phyloP scores from a whole-genome alignment of 2,329 filamentous ascomycete species.

The Truncatella angustata region DNA sequence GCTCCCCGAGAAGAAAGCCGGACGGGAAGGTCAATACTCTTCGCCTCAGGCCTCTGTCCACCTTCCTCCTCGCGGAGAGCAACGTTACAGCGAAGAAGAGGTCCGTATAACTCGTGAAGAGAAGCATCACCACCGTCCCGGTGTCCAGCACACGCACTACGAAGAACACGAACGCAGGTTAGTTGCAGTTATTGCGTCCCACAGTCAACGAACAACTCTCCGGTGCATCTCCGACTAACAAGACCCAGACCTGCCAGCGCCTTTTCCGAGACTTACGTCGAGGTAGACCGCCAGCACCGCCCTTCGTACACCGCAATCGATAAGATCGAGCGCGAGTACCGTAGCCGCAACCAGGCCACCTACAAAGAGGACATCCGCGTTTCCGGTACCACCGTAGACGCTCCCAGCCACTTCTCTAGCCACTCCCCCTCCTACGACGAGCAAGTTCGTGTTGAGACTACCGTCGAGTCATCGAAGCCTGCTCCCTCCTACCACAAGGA shows the following conservation, averaged over 20 bases:
- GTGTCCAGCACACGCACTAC: slow-evolving; percentile 53
- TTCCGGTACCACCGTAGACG: slow-evolving; percentile 25
- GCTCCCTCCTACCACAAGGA: slow-evolving; percentile 52
- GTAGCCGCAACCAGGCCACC: slow-evolving; percentile 56
- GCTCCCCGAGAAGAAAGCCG: slow-evolving; percentile 71
- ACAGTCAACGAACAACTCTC: background rate
- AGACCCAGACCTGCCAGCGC: slow-evolving; percentile 26
- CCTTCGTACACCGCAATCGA: slow-evolving; percentile 54
- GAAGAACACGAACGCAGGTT: slow-evolving; percentile 50
- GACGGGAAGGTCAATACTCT: slow-evolving; percentile 96
- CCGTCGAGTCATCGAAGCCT: slow-evolving; percentile 43
- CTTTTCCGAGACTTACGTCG: slow-evolving; percentile 64
- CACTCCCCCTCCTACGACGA: slow-evolving; percentile 32
- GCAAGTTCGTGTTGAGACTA: slow-evolving; percentile 33
- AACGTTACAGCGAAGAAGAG: slow-evolving; percentile 77
- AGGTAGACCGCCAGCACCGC: slow-evolving; percentile 57
- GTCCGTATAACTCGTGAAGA: slow-evolving; percentile 77
- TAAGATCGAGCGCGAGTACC: slow-evolving; percentile 65
- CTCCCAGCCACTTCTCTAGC: slow-evolving; percentile 19
- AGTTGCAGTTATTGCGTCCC: too few species aligned
- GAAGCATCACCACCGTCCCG: slow-evolving; percentile 72
- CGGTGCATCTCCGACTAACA: slow-evolving; percentile 19
- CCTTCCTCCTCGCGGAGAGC: slow-evolving; percentile 62
- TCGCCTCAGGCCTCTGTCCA: slow-evolving; percentile 53
- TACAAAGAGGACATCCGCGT: slow-evolving; percentile 32